phyloP scores from a whole-genome alignment of 1,139 yeast genomes.

The Eremothecium coryli region DNA sequence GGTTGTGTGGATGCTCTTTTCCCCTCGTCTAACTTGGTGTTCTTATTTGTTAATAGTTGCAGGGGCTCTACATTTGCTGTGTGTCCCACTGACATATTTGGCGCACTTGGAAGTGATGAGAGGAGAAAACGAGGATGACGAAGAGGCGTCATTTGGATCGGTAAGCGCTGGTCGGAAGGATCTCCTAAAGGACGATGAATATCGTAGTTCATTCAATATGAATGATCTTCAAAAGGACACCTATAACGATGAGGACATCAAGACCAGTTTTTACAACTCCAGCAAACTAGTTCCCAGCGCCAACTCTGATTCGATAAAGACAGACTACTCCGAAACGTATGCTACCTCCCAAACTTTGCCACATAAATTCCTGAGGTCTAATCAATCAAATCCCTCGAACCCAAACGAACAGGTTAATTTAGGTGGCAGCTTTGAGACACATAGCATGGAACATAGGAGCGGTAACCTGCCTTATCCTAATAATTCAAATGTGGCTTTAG shows the following conservation, averaged over 20 bases:
- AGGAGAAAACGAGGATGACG: slow-evolving; percentile 30
- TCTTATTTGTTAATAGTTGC: slow-evolving; percentile 63
- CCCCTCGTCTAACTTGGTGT: slow-evolving; percentile 58
- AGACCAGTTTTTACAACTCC: slow-evolving; percentile 11
- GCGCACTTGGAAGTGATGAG: slow-evolving; percentile 31
- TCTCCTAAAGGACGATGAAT: slow-evolving; percentile 6
- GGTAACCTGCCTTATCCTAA: too few species aligned
- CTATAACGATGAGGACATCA: slow-evolving; percentile 1
- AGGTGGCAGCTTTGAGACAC: too few species aligned
- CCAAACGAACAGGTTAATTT: too few species aligned
- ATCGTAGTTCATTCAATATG: slow-evolving; percentile 2
- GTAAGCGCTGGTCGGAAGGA: slow-evolving; percentile 8
- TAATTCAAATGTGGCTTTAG: too few species aligned
- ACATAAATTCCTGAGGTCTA: neutral
- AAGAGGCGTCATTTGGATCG: slow-evolving; percentile 12
- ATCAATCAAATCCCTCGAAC: too few species aligned
- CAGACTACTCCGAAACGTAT: slow-evolving; percentile 5
- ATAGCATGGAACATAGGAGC: too few species aligned
- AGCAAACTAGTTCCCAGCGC: slow-evolving; percentile 8
- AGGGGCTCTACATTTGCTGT: slow-evolving; percentile 45
- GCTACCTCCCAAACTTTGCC: neutral
- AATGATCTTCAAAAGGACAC: slow-evolving; percentile 4
- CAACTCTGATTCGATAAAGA: slow-evolving; percentile 9
- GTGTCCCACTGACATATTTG: slow-evolving; percentile 35
- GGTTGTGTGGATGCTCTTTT: slow-evolving; percentile 46